Evolutionary conservation across 352 stramenopile species (phyloP).

Genomic region (Phytophthora pseudosyringae): DNA sequence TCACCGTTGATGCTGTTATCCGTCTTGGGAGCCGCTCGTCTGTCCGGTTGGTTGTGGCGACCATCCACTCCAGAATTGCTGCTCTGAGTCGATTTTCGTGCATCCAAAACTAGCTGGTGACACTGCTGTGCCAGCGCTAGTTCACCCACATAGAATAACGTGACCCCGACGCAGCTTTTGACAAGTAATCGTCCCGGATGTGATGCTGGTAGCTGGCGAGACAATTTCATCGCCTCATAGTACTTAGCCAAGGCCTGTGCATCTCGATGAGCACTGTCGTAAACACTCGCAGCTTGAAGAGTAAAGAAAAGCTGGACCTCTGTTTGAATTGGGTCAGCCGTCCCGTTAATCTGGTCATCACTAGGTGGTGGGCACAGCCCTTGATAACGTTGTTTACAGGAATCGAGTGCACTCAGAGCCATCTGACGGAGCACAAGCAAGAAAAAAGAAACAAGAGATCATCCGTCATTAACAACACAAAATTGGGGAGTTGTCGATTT

Average conservation of each 20-base stretch:
- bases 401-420: slow-evolving; percentile 57
- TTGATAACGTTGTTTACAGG: slow-evolving; percentile 45
- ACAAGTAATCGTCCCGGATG: slow-evolving; percentile 50
- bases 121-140: slow-evolving; percentile 55
- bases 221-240: slow-evolving; percentile 53
- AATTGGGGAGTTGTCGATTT: neutral
- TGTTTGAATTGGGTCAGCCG: slow-evolving; percentile 14
- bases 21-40: slow-evolving; percentile 9
- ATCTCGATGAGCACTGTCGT: slow-evolving; percentile 63
- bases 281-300: slow-evolving; percentile 55
- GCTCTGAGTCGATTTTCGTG: slow-evolving; percentile 39
- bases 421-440: slow-evolving; percentile 42
- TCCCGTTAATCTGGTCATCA: neutral
- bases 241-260: slow-evolving; percentile 56
- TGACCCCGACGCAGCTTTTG: slow-evolving; percentile 59
- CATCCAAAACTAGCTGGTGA: slow-evolving; percentile 57
- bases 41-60: slow-evolving; percentile 2
- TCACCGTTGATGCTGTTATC: neutral
- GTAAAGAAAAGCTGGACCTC: slow-evolving; percentile 65
- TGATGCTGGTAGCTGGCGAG: slow-evolving; percentile 38
- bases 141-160: slow-evolving; percentile 65
- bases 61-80: slow-evolving; percentile 7
- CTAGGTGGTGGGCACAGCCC: slow-evolving; percentile 18
- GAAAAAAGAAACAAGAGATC: neutral
- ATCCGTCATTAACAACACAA: neutral